Percentiles rank a stretch among this genome's conserved stretches.
phyloP scores from a whole-genome alignment of 352 stramenopile species.

The Elongisporangium undulatum region DNA sequence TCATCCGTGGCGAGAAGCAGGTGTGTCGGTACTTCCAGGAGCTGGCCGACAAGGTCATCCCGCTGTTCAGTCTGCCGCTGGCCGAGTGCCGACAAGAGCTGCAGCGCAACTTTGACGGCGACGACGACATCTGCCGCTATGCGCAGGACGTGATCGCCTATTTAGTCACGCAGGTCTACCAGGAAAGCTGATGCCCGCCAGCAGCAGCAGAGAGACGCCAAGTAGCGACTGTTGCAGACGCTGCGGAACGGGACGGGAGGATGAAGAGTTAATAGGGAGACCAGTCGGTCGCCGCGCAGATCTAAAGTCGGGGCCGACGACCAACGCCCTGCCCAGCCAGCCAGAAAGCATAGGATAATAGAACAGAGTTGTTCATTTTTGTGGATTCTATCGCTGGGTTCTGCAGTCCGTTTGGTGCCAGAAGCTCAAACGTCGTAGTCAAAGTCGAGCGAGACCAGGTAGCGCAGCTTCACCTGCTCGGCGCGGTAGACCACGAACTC shows the following conservation, averaged over 20 bases:
- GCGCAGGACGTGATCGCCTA: conserved; percentile 86
- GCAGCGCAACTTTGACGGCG: conserved; percentile 68
- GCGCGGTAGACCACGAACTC: conserved; percentile 72
- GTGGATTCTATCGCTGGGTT: not conserved
- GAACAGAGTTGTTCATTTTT: not conserved
- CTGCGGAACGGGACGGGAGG: not conserved
- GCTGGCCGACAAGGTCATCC: conserved; percentile 78
- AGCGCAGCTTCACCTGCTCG: conserved; percentile 63
- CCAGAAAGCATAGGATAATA: not conserved
- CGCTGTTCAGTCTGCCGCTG: conserved; percentile 77
- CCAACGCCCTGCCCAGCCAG: not conserved
- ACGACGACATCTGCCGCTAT: conserved; percentile 82
- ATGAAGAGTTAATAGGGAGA: not conserved
- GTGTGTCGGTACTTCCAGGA: conserved; percentile 80
- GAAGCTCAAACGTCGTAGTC: conserved; percentile 21
- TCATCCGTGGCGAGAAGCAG: conserved; percentile 88
- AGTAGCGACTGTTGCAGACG: not conserved
- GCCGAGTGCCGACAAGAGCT: conserved; percentile 63
- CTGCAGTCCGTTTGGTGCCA: not conserved
- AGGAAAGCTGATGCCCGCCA: conserved; percentile 51
- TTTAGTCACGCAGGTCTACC: conserved; percentile 83
- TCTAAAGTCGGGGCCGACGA: not conserved
- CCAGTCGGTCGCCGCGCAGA: no score
- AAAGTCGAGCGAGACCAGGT: conserved; percentile 54
- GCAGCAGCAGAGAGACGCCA: not conserved